Conservation (phyloP, 371 early-diverging fungal genomes). For the Umbelopsis sp. region DNA sequence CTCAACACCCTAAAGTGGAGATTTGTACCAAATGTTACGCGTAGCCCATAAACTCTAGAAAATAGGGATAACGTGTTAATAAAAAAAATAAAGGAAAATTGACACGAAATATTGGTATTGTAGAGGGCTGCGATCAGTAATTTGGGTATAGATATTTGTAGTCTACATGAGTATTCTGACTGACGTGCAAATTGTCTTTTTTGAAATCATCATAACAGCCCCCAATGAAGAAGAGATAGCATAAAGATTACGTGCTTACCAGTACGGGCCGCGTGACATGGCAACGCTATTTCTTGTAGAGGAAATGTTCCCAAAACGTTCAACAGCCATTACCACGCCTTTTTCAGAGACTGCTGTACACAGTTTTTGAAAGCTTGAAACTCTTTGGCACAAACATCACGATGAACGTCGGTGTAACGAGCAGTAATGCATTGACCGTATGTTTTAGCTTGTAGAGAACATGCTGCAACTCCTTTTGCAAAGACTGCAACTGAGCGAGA, state of each 20-base stretch:
- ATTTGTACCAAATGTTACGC: too few species aligned
- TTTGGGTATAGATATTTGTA: conserved; percentile 18
- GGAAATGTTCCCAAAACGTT: neutral
- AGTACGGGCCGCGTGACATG: neutral
- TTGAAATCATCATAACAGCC: conserved; percentile 17
- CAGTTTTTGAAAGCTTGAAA: conserved; percentile 63
- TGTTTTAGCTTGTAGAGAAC: conserved; percentile 48
- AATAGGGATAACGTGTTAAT: neutral
- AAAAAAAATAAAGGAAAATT: neutral
- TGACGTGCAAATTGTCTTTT: conserved; percentile 18
- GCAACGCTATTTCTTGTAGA: neutral
- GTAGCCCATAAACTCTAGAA: too few species aligned
- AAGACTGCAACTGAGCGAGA: conserved; percentile 27
- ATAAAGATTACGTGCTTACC: neutral
- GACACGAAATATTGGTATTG: neutral
- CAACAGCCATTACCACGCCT: conserved; percentile 5
- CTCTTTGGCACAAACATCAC: conserved; percentile 61
- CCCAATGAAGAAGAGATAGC: neutral
- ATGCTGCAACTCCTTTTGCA: conserved; percentile 48
- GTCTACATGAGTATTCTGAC: conserved; percentile 13
- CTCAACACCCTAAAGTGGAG: too few species aligned
- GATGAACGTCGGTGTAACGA: conserved; percentile 56
- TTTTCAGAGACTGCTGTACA: conserved; percentile 55
- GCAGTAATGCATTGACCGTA: conserved; percentile 63
- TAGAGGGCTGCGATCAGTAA: conserved; percentile 7